Conservation (phyloP, 139 green algal genomes). For the Pseudopediastrum boryanum region DNA sequence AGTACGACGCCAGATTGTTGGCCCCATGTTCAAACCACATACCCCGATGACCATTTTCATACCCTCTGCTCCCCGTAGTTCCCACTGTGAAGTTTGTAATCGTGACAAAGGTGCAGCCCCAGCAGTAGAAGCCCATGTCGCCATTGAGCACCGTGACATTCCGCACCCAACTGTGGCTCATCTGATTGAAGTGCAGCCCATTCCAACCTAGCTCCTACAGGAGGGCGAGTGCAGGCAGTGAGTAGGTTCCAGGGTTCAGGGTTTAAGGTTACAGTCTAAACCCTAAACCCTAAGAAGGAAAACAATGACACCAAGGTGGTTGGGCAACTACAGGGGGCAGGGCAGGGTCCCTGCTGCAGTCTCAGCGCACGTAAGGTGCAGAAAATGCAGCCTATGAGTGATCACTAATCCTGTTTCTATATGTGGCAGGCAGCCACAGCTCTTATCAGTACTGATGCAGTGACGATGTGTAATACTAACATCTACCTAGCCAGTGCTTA, state of each 20-base stretch:
- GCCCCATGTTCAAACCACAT: constrained; percentile 14
- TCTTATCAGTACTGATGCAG: too few relatives aligned
- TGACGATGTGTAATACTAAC: too few relatives aligned
- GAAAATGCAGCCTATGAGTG: too few relatives aligned
- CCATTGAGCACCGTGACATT: constrained; percentile 20
- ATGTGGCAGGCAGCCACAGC: too few relatives aligned
- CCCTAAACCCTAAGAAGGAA: not conserved
- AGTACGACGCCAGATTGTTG: constrained; percentile 27
- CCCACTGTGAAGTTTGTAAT: not conserved
- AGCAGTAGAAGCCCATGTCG: constrained; percentile 13
- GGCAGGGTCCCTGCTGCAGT: not conserved
- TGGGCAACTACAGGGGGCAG: not conserved
- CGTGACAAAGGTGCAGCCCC: constrained; percentile 4
- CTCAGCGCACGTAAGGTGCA: not conserved
- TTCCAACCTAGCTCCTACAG: not conserved
- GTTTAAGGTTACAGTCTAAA: not conserved
- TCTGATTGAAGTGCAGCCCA: not conserved
- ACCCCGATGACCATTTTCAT: constrained; percentile 12
- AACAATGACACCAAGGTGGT: not conserved
- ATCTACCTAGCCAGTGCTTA: too few relatives aligned
- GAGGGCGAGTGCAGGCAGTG: not conserved
- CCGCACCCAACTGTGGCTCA: constrained; percentile 10
- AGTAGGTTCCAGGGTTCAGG: not conserved
- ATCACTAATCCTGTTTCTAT: too few relatives aligned
- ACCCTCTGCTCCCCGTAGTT: not conserved